These are phyloP conservation scores for Schwanniomyces pseudopolymorphus DNA, from an alignment of 805 yeast species.

Conservation along the genomic window DNA sequence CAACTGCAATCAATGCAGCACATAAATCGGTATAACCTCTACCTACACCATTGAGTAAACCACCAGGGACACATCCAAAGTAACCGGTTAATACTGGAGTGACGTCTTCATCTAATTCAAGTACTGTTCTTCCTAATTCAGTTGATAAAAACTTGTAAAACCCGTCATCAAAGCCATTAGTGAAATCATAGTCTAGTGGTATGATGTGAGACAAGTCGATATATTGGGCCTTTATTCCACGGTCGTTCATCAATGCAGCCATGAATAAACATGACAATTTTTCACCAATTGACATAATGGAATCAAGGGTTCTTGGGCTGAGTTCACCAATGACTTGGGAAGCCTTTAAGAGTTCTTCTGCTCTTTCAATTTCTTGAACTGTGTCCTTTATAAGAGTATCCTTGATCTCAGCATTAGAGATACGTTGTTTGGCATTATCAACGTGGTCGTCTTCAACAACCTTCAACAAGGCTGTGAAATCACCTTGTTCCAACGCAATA, in stretches of 20 bases:
- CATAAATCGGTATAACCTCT: slow-evolving; percentile 97
- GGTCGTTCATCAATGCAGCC: slow-evolving; percentile 80
- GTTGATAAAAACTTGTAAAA: slow-evolving; percentile 60
- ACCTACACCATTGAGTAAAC: slow-evolving; percentile 88
- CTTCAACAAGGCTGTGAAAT: slow-evolving; percentile 59
- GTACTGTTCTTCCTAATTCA: slow-evolving; percentile 51
- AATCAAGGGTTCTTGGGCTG: slow-evolving; percentile 81
- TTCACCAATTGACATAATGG: slow-evolving; percentile 92
- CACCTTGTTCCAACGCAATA: slow-evolving; percentile 58
- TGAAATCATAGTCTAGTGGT: slow-evolving; percentile 57
- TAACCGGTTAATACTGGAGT: slow-evolving; percentile 96
- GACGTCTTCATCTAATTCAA: slow-evolving; percentile 37
- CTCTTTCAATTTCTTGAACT: slow-evolving; percentile 61
- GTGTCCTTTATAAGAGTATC: slow-evolving; percentile 59
- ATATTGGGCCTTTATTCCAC: slow-evolving; percentile 73
- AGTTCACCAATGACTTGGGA: slow-evolving; percentile 91
- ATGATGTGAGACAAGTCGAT: slow-evolving; percentile 76
- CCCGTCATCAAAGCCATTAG: slow-evolving; percentile 61
- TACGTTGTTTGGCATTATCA: slow-evolving; percentile 59
- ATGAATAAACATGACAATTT: slow-evolving; percentile 87
- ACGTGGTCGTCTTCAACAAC: slow-evolving; percentile 78
- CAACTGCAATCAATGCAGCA: slow-evolving; percentile 96
- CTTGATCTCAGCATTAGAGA: slow-evolving; percentile 48
- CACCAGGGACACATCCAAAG: slow-evolving; percentile 96
- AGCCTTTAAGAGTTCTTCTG: slow-evolving; percentile 74